These are phyloP conservation scores for Salix arbutifolia DNA, from an alignment of 345 rosid genomes.

Conservation along the genomic window DNA sequence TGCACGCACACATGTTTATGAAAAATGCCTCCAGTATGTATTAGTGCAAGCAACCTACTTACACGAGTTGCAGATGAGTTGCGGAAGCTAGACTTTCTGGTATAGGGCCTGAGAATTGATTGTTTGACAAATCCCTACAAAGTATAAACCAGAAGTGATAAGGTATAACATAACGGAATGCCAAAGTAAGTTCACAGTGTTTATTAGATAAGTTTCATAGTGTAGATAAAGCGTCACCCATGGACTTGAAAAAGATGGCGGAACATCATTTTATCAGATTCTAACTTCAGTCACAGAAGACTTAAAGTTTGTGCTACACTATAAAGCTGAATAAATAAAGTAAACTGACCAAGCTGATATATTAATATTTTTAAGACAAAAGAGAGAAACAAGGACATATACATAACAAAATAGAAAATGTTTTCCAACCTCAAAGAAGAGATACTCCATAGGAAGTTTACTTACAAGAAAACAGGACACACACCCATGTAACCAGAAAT, in stretches of 20 bases:
- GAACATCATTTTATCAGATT: background rate
- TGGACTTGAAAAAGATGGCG: background rate
- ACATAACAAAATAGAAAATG: background rate
- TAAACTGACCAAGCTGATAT: background rate
- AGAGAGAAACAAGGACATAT: background rate
- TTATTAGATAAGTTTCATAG: background rate
- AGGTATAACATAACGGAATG: background rate
- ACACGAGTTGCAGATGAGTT: slow-evolving; percentile 64
- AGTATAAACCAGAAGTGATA: background rate
- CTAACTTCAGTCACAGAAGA: background rate
- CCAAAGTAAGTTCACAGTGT: background rate
- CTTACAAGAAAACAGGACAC: background rate
- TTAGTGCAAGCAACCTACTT: slow-evolving; percentile 28
- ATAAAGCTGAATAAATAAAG: background rate
- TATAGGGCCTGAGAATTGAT: slow-evolving; percentile 75
- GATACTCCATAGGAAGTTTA: background rate
- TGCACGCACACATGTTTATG: background rate
- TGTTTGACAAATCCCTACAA: slow-evolving; percentile 80
- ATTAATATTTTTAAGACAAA: background rate
- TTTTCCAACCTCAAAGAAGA: background rate
- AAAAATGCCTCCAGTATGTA: background rate
- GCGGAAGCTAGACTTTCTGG: slow-evolving; percentile 73
- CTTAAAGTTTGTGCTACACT: background rate
- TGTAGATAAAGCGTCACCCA: background rate
- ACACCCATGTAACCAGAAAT: background rate